Evolutionary conservation across 139 green algal genomes (phyloP), one percentile per base, ranked within the genome.

Genomic region (Coccomyxa sp.): DNA sequence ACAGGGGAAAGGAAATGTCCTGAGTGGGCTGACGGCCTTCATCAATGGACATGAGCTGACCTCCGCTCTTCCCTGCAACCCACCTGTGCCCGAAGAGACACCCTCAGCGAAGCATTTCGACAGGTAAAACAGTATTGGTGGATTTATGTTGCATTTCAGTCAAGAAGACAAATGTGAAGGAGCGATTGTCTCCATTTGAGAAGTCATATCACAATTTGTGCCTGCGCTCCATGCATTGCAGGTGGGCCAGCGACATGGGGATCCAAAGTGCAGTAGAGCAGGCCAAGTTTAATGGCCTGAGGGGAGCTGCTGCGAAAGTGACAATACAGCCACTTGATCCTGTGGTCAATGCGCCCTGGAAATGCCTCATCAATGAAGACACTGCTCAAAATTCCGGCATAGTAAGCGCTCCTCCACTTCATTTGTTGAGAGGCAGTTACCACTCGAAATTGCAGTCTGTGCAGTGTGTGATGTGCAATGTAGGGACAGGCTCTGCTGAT

Each of bases 311-410:
- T 16, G 87, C 89, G 18, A 60, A 71, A 58, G 60, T 17, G 12
- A 60, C 83, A 3, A 25, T 91, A 10, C 1, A 63, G 7, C 84
- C 90, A 23, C 88, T 88, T 0, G 68, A 60, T 0, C 74, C 71
- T 0, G 83, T 84, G 13, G 31, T 93, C 28, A 78, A 63, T 25
- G 38, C 90, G 58, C 90, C 88, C 10, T 0, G 13, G 0, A 77
- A 79, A 23, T 51, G 83, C 14, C 86, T 93, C 30, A 91, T 93
- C 79, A 86, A 80, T 0, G 91, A 88, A 58, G 63, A 86, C 1
- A 88, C 84, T 0, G 88, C 86, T 3, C 16, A 51, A 7, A 25
- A 83, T 25, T 90, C 88, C 0, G 86, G 91, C 76, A 80, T 90
- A 80, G 87, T 90, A 76, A 11, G 84, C 58, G 63, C 14, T n/a